Base-by-base conservation (phyloP, 768 basidiomycete genomes). In the Boletus vermiculosoides region DNA sequence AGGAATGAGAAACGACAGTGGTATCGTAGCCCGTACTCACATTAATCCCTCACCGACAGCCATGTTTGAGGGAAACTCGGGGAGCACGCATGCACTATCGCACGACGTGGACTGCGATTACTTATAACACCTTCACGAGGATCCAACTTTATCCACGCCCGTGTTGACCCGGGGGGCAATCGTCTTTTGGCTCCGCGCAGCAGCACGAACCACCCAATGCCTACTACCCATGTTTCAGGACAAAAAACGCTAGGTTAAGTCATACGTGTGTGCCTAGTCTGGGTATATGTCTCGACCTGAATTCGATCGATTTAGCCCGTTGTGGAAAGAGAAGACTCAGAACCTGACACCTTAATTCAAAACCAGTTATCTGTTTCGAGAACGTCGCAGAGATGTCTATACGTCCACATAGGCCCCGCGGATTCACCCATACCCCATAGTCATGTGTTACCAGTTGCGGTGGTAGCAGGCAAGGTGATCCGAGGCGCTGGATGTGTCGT, bases 1-100 rank as follows among this genome's bases (percentile, higher is more conserved):
- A 30, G 76, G 74, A 0, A 75, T 74, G 2, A 83, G 79, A 0
- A n/a, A 22, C 20, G 1, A 40, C 16, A 15, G 15, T 13, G 25
- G 12, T 33, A 9, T 30, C 5, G 36, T 4, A 15, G 10, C 22
- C 1, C 1, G n/a, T 12, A 33, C 50, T 55, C 48, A 60, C 59
- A 42, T 13, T 15, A 8, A 30, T 18, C 33, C 49, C 5, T 0
- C 18, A 11, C 9, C 8, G 3, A 5, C 13, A 28, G 22, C 8
- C 59, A 60, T 60, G 45, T 41, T 50, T 18, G 25, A 36, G 23
- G 28, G 30, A 25, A 36, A 6, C 7, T 8, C 13, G 20, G 2
- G 20, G 22, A 47, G n/a, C 9, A 15, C 16, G 16, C 36, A 16
- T 15, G 36, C 8, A 36, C 16, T 1, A 34, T 15, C 13, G 13